These are phyloP conservation scores for Galeopsis tetrahit DNA, from an alignment of 257 asterid genomes.

Conservation along the genomic window DNA sequence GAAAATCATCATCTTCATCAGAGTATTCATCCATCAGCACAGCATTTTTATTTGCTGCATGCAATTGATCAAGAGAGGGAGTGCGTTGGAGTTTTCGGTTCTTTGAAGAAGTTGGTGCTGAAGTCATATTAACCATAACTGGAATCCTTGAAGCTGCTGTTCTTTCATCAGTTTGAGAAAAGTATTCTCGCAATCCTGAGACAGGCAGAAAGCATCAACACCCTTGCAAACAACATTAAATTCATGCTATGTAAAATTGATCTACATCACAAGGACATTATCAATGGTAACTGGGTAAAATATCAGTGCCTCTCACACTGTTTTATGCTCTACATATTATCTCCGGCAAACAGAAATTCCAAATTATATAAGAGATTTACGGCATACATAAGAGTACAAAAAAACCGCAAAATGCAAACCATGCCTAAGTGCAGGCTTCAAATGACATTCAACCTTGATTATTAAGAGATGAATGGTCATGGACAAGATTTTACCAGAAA, in stretches of 20 bases:
- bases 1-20: conserved; percentile 94
- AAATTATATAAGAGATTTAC: neutral
- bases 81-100: conserved; percentile 54
- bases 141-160: conserved; percentile 87
- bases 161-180: conserved; percentile 93
- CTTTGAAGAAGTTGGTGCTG: conserved; percentile 62
- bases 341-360: neutral
- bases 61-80: conserved; percentile 71
- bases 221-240: conserved; percentile 27
- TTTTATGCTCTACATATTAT: conserved; percentile 22
- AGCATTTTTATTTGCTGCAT: conserved; percentile 62
- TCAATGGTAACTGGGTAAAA: neutral
- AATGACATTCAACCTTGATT: neutral
- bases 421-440: neutral
- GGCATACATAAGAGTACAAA: neutral
- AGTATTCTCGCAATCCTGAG: conserved; percentile 89
- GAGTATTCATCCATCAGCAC: conserved; percentile 78
- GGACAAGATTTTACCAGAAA: neutral
- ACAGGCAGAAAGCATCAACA: conserved; percentile 28
- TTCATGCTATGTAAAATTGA: conserved; percentile 1
- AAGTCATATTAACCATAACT: conserved; percentile 87
- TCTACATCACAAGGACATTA: conserved; percentile 8
- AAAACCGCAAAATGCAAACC: neutral
- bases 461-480: neutral
- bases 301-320: conserved; percentile 21